Conservation (phyloP, 2,329 filamentous ascomycete genomes). For the Magnaporthiopsis incrustans region DNA sequence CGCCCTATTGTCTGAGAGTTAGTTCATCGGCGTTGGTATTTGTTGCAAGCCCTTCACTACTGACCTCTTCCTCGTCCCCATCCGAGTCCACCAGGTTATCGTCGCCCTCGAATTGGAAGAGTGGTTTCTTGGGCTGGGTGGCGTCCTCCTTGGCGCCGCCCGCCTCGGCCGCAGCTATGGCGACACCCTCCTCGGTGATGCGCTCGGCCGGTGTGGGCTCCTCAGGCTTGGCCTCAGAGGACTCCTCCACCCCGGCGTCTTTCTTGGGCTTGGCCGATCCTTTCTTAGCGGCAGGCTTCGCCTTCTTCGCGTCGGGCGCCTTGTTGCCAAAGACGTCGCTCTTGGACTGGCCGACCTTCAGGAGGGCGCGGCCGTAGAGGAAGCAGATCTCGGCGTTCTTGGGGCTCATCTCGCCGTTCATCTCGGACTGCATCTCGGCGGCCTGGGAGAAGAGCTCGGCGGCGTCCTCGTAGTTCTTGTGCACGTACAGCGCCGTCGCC, state of each 20-base stretch:
- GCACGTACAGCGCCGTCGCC: slow-evolving; percentile 76
- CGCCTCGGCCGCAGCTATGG: slow-evolving; percentile 34
- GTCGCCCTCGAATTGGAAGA: slow-evolving; percentile 90
- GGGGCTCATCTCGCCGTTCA: slow-evolving; percentile 86
- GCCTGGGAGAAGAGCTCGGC: slow-evolving; percentile 84
- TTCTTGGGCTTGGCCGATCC: slow-evolving; percentile 28
- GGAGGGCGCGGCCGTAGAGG: slow-evolving; percentile 86
- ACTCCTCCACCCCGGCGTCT: slow-evolving; percentile 35
- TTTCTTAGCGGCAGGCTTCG: slow-evolving; percentile 32
- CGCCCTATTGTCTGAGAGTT: slow-evolving; percentile 18
- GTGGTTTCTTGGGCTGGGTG: slow-evolving; percentile 55
- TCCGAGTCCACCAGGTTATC: slow-evolving; percentile 87
- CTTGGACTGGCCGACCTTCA: slow-evolving; percentile 88
- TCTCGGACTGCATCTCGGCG: slow-evolving; percentile 78
- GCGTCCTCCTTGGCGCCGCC: slow-evolving; percentile 29
- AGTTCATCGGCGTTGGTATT: background rate
- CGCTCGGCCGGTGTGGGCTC: slow-evolving; percentile 28
- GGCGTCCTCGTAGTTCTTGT: slow-evolving; percentile 81
- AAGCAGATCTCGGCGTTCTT: slow-evolving; percentile 93
- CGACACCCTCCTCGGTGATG: slow-evolving; percentile 35
- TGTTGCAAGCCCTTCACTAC: background rate
- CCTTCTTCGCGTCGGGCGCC: slow-evolving; percentile 49
- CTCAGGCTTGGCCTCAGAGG: slow-evolving; percentile 23
- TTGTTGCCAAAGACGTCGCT: slow-evolving; percentile 88
- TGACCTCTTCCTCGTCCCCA: slow-evolving; percentile 53